Base-by-base conservation (phyloP, 192 early-diverging fungal species). In the Coemansia sp. region DNA sequence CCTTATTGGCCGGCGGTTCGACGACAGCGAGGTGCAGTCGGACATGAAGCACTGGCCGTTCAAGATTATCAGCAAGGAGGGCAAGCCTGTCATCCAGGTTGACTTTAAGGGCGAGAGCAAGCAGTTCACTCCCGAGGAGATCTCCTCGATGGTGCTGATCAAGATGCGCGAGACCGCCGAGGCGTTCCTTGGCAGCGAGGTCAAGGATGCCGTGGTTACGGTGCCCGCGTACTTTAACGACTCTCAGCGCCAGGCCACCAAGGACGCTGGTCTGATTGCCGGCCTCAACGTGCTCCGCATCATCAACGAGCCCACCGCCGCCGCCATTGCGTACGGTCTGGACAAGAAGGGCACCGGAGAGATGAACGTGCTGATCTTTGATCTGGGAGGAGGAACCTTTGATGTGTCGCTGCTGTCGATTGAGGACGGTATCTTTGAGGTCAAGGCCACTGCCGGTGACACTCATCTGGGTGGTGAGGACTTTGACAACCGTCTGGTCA, bases 1-100 rank as follows among this genome's bases (percentile, higher is more conserved):
- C 86, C 86, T 97, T 27, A 98, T 98, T 73, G 96, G 96, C 78
- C 96, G 94, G 72, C 87, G 89, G 50, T 96, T 95, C 81, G 85
- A 80, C 48, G 94, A 96, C 77, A 63, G 82, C 65, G 96, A 96
- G 82, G 96, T 98, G 56, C 93, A 98, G 87, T 87, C 90, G 59
- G 96, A 98, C 83, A 98, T 98, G 93, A 96, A 97, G 90, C 93
- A 95, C 89, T 97, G 90, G 90, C 90, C 94, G 47, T 98, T 97
- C 91, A 96, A 94, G 85, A 86, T 98, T 76, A 74, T 96, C 71
- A 82, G 89, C 73, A 90, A 93, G 84, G 89, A 85, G 50, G 74
- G 82, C 81, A 96, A 97, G 88, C 95, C 95, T 55, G 75, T 86
- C 63, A 92, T 97, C 82, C 85, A 95, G 86, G 84, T 93, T 50